A percentile compares a stretch with the other conserved stretches of the same genome.
These are phyloP conservation scores for Globisporangium paddicum DNA, from an alignment of 352 stramenopile genomes.

Conservation along the genomic window DNA sequence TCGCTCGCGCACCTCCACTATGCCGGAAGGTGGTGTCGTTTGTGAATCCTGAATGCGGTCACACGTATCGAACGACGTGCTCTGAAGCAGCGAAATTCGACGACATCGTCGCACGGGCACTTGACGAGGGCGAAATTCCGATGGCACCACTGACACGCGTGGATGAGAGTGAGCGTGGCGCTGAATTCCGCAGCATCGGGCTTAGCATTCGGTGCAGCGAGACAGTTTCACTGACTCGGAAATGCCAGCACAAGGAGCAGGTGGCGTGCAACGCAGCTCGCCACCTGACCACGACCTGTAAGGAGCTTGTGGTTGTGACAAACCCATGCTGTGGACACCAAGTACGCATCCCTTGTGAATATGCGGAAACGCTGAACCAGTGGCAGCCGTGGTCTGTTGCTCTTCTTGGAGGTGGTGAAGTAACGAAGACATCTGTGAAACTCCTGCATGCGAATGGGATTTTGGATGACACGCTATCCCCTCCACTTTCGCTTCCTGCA, in stretches of 20 bases:
- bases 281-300: conserved; percentile 22
- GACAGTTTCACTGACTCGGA: conserved; percentile 26
- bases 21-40: conserved; percentile 45
- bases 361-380: conserved; percentile 17
- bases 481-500: conserved; percentile 20
- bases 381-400: conserved; percentile 49
- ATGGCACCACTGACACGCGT: conserved; percentile 27
- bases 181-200: conserved; percentile 35
- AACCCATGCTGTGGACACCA: conserved; percentile 46
- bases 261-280: conserved; percentile 51
- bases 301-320: conserved; percentile 21
- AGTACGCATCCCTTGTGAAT: conserved; percentile 33
- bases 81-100: conserved; percentile 21
- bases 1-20: conserved; percentile 33
- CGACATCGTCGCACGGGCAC: not conserved
- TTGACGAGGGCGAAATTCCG: conserved; percentile 7
- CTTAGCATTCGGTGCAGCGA: conserved; percentile 37
- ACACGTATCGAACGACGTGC: conserved; percentile 52
- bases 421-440: conserved; percentile 10
- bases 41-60: conserved; percentile 65
- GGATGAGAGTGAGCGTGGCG: conserved; percentile 18
- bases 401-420: not conserved
- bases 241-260: conserved; percentile 38
- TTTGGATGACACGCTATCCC: conserved; percentile 28
- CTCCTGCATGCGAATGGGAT: conserved; percentile 31